Evolutionary conservation across 2,329 filamentous ascomycete genomes (phyloP).

Genomic region (Ophiosphaerella herpotricha): DNA sequence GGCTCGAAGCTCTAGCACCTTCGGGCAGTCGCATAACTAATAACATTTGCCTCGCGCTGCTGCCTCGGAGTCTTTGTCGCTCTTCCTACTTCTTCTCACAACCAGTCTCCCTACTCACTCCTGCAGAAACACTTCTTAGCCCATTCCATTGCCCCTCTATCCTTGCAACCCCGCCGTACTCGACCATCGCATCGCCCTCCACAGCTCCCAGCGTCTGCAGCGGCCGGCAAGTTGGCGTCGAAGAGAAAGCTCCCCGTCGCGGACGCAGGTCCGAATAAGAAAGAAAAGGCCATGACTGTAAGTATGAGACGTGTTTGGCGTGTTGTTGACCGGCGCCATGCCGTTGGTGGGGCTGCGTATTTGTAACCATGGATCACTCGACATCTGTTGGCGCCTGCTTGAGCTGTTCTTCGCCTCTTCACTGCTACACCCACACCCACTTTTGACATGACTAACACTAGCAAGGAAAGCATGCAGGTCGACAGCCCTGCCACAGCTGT

Average conservation of each 20-base stretch:
- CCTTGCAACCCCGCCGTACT: slow-evolving; percentile 5
- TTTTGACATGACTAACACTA: slow-evolving; percentile 13
- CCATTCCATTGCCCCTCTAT: slow-evolving; percentile 18
- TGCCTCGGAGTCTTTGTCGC: slow-evolving; percentile 5
- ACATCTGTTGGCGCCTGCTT: slow-evolving; percentile 12
- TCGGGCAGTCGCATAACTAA: slow-evolving; percentile 24
- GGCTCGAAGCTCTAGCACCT: slow-evolving; percentile 29
- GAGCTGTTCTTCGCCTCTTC: not conserved
- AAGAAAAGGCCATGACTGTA: slow-evolving; percentile 45
- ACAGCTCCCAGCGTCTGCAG: slow-evolving; percentile 29
- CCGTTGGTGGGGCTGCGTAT: slow-evolving; percentile 29
- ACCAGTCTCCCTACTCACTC: not conserved
- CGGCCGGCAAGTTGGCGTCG: slow-evolving; percentile 46
- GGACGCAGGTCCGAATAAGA: slow-evolving; percentile 47
- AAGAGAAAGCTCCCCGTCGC: slow-evolving; percentile 45
- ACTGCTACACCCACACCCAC: not conserved
- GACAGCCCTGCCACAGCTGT: slow-evolving; percentile 62
- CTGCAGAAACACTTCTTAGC: not conserved
- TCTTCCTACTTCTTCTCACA: not conserved
- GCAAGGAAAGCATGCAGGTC: slow-evolving; percentile 65
- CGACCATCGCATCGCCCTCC: slow-evolving; percentile 20
- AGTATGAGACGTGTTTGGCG: slow-evolving; percentile 20
- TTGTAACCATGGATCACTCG: slow-evolving; percentile 23
- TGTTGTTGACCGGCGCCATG: slow-evolving; percentile 6
- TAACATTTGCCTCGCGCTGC: slow-evolving; percentile 10